Evolutionary conservation across 371 early-diverging fungal species (phyloP), one percentile per base, ranked within the genome.

Genomic region (Amoeboaphelidium protococcarum): DNA sequence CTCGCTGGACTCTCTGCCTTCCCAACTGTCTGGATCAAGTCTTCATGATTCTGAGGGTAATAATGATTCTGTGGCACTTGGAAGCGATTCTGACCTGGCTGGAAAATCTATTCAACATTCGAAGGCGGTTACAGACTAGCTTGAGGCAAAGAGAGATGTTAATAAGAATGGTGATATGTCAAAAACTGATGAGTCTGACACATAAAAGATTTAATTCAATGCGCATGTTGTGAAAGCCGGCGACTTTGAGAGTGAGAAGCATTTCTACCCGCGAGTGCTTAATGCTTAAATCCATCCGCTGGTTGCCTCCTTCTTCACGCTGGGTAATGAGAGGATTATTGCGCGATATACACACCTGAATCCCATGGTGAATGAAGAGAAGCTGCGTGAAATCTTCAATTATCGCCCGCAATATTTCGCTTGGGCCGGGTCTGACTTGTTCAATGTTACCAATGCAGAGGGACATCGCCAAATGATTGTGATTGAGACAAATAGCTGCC

Each of bases 401-500:
- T 85, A 85, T 60, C 56, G 59, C 41, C 83, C 89, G 20, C 76
- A 72, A 49, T 75, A 80, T 54, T 85, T 88, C 53, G 74, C 74
- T 51, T 85, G 89, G 89, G 89, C 84, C 49, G 88, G 82, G 10
- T 82, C 80, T 1, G 89, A 88, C 64, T 61, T 88, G 46, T 84
- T 88, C 59, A 82, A 83, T 61, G 86, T 85, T 42, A 85, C 86
- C 1, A 84, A 82, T 10, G 68, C 76, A 1, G 64, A 62, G 42
- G 89, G 89, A 13, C 78, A 79, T 52, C 75, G 84, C 40, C 85
- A 85, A 61, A 88, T 88, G 89, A 83, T 88, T 56, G 77, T 88
- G n/a, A 78, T 88, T 42, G 89, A 88, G 57, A 86, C 89, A 43
- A 86, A 85, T 58, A 82, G 83, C 23, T 86, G 89, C 51, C 89